phyloP scores from a whole-genome alignment of 331 rosid species.

The Rhamnella rubrinervis region DNA sequence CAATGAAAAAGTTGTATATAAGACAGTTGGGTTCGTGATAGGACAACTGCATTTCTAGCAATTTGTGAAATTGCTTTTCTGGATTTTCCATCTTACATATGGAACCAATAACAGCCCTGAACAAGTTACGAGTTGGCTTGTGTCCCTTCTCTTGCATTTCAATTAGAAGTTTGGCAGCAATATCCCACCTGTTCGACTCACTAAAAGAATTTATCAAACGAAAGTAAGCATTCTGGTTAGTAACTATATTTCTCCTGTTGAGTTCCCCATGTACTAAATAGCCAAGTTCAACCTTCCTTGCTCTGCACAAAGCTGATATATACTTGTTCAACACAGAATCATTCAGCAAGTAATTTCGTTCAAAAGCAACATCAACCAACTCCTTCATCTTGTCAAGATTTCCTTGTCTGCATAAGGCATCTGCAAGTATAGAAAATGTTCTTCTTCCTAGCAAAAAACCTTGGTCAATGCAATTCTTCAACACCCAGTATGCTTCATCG shows the following conservation, averaged over 20 bases:
- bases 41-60: slow-evolving; percentile 57
- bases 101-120: slow-evolving; percentile 45
- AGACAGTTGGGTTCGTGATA: slow-evolving; percentile 11
- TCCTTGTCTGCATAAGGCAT: slow-evolving; percentile 51
- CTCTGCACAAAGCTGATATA: slow-evolving; percentile 55
- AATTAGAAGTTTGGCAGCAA: slow-evolving; percentile 69
- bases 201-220: slow-evolving; percentile 54
- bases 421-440: slow-evolving; percentile 47
- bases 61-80: slow-evolving; percentile 37
- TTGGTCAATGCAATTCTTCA: slow-evolving; percentile 35
- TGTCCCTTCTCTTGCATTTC: slow-evolving; percentile 74
- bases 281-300: slow-evolving; percentile 55
- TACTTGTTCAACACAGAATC: slow-evolving; percentile 35
- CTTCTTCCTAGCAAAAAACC: slow-evolving; percentile 51
- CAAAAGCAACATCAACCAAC: slow-evolving; percentile 54
- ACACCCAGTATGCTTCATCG: slow-evolving; percentile 48
- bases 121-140: slow-evolving; percentile 24
- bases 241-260: slow-evolving; percentile 24
- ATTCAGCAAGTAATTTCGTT: slow-evolving; percentile 39
- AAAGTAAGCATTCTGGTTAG: slow-evolving; percentile 35
- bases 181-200: slow-evolving; percentile 50
- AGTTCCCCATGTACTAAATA: slow-evolving; percentile 54
- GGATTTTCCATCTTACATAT: slow-evolving; percentile 53
- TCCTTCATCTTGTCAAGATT: slow-evolving; percentile 74
- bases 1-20: slow-evolving; percentile 47